Percentiles rank a stretch among this genome's conserved stretches.
Conservation (phyloP, 2,329 filamentous ascomycete species). For the Graphiopsis chlorocephala region DNA sequence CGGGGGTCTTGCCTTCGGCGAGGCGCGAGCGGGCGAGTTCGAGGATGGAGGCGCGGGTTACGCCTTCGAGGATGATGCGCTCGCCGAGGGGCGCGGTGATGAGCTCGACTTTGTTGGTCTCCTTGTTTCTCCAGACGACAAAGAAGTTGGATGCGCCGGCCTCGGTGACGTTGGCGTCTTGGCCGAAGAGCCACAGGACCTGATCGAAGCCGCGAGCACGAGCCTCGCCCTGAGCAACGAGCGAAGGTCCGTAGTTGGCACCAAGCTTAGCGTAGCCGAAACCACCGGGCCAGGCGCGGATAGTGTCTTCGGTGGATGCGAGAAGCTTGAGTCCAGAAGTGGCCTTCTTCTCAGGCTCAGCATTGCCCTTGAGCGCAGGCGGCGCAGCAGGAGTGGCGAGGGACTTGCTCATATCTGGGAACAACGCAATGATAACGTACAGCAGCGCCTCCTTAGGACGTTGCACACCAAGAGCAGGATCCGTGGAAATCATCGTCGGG, state of each 20-base stretch:
- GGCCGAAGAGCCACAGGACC: slow-evolving; percentile 89
- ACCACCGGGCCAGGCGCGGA: slow-evolving; percentile 89
- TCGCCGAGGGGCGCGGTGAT: slow-evolving; percentile 81
- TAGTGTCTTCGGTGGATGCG: slow-evolving; percentile 70
- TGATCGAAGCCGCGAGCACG: slow-evolving; percentile 73
- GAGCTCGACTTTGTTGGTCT: slow-evolving; percentile 60
- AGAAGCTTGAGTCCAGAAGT: slow-evolving; percentile 13
- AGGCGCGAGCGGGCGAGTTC: slow-evolving; percentile 68
- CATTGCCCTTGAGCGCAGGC: slow-evolving; percentile 29
- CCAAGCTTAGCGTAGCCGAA: slow-evolving; percentile 91
- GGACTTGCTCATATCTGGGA: slow-evolving; percentile 43
- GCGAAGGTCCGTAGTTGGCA: slow-evolving; percentile 85
- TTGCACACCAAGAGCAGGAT: slow-evolving; percentile 75
- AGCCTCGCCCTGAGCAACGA: slow-evolving; percentile 76
- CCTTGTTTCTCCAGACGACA: slow-evolving; percentile 68
- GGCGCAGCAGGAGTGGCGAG: slow-evolving; percentile 29
- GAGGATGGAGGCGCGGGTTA: slow-evolving; percentile 78
- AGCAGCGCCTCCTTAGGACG: slow-evolving; percentile 79
- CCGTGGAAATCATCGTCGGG: slow-evolving; percentile 74
- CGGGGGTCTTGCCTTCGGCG: slow-evolving; percentile 29
- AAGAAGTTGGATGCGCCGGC: slow-evolving; percentile 93
- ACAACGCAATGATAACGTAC: slow-evolving; percentile 67
- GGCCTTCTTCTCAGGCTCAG: slow-evolving; percentile 17
- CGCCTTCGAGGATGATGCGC: slow-evolving; percentile 78
- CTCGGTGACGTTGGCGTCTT: slow-evolving; percentile 77